phyloP scores from a whole-genome alignment of 371 early-diverging fungal species.

The Fennellomyces sp. region DNA sequence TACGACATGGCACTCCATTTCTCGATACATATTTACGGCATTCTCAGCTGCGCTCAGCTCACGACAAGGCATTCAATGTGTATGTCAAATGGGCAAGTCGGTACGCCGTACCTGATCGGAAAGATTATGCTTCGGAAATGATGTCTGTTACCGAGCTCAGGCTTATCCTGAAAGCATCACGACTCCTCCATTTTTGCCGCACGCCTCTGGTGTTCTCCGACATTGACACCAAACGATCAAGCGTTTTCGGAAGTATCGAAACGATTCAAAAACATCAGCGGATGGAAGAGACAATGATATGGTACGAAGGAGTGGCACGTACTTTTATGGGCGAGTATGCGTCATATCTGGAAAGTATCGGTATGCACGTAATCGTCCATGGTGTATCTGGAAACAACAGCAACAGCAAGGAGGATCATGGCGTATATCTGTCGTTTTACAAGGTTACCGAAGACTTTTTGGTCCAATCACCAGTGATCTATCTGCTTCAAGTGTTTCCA shows the following conservation, averaged over 20 bases:
- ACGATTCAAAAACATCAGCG: not conserved
- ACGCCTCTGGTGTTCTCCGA: slow-evolving; percentile 65
- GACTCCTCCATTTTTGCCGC: slow-evolving; percentile 68
- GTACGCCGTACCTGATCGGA: slow-evolving; percentile 30
- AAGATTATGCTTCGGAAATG: slow-evolving; percentile 40
- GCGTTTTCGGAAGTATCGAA: not conserved
- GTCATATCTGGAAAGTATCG: slow-evolving; percentile 67
- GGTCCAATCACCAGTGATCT: slow-evolving; percentile 62
- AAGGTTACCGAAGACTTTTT: slow-evolving; percentile 30
- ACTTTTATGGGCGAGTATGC: slow-evolving; percentile 69
- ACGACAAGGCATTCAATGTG: slow-evolving; percentile 66
- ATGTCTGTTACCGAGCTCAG: slow-evolving; percentile 59
- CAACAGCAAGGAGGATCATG: slow-evolving; percentile 26
- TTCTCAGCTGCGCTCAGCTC: slow-evolving; percentile 59
- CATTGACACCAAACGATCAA: slow-evolving; percentile 5
- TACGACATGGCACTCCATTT: slow-evolving; percentile 63
- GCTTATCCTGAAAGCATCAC: slow-evolving; percentile 62
- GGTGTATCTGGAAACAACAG: slow-evolving; percentile 26
- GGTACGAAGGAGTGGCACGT: slow-evolving; percentile 64
- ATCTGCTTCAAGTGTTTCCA: slow-evolving; percentile 65
- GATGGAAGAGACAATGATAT: slow-evolving; percentile 28
- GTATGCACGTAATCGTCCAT: slow-evolving; percentile 66
- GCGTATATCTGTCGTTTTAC: slow-evolving; percentile 35
- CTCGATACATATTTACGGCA: slow-evolving; percentile 55
- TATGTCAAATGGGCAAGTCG: slow-evolving; percentile 71